phyloP scores from a whole-genome alignment of 2,329 filamentous ascomycete species.

The Colletotrichum sp. region DNA sequence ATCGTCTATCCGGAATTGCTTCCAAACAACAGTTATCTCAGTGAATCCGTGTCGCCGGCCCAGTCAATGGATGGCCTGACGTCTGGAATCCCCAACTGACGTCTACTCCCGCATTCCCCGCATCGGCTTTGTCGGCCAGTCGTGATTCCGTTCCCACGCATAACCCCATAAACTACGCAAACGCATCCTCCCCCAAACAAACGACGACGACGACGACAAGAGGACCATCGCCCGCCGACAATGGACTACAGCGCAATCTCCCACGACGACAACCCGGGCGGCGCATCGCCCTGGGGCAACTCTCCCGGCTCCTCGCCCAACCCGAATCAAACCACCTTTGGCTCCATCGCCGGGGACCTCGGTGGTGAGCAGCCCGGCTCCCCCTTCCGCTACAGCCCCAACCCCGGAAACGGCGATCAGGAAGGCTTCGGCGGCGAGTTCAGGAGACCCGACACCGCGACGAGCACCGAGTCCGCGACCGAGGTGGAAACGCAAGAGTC shows the following conservation, averaged over 20 bases:
- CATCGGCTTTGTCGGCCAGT: conserved; percentile 20
- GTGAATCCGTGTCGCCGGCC: not conserved
- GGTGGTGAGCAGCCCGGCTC: conserved; percentile 43
- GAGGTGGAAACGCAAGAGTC: conserved; percentile 43
- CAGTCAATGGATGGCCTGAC: conserved; percentile 18
- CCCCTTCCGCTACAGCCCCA: conserved; percentile 49
- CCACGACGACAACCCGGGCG: conserved; percentile 58
- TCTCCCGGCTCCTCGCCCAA: conserved; percentile 57
- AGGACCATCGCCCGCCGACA: not conserved
- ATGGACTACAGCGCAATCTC: conserved; percentile 67
- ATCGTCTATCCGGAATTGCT: not conserved
- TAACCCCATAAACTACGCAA: not conserved
- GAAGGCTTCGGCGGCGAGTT: conserved; percentile 39
- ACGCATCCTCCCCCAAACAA: not conserved
- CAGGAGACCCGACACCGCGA: conserved; percentile 51
- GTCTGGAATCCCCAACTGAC: conserved; percentile 6
- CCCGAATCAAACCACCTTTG: conserved; percentile 49
- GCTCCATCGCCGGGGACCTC: conserved; percentile 30
- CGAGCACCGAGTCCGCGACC: conserved; percentile 49
- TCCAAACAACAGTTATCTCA: not conserved
- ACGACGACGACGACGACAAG: not conserved
- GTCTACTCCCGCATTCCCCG: conserved; percentile 7
- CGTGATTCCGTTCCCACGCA: conserved; percentile 12
- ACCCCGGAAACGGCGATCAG: conserved; percentile 47
- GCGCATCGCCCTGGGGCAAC: conserved; percentile 61